phyloP scores from a whole-genome alignment of 768 basidiomycete genomes.

The Amanita thiersii region DNA sequence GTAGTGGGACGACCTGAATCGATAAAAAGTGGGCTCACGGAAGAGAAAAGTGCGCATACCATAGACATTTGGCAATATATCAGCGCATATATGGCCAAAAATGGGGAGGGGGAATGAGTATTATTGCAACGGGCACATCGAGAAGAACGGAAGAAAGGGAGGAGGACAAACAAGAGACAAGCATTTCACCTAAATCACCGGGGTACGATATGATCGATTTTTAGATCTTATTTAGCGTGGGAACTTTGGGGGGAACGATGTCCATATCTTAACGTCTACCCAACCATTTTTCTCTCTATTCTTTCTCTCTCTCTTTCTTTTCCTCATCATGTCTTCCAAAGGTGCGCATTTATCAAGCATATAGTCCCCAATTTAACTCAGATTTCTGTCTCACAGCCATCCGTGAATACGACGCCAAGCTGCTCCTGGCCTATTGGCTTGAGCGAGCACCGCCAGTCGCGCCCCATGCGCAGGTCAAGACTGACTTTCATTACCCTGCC shows the following conservation, averaged over 20 bases:
- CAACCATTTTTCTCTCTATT: conserved; percentile 14
- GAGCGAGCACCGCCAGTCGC: conserved; percentile 80
- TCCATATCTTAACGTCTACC: not conserved
- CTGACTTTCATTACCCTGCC: conserved; percentile 55
- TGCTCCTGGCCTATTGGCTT: conserved; percentile 95
- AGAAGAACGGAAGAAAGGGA: no score
- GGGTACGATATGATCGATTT: no score
- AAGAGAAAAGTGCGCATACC: no score
- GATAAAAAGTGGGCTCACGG: no score
- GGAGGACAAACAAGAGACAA: no score
- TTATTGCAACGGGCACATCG: no score
- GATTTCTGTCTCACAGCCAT: conserved; percentile 37
- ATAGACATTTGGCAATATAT: no score
- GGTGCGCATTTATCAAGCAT: conserved; percentile 17
- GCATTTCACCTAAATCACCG: no score
- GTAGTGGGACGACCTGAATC: no score
- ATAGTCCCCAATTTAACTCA: conserved; percentile 3
- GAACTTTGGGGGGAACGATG: conserved; percentile 21
- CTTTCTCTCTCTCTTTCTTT: conserved; percentile 14
- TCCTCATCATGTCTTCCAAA: conserved; percentile 36
- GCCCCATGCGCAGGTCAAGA: conserved; percentile 42
- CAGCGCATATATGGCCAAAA: no score
- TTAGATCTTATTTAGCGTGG: conserved; percentile 14
- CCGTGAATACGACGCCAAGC: conserved; percentile 98
- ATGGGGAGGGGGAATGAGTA: no score